Conservation (phyloP, 2,329 filamentous ascomycete genomes). For the Mycosphaerella sp. region DNA sequence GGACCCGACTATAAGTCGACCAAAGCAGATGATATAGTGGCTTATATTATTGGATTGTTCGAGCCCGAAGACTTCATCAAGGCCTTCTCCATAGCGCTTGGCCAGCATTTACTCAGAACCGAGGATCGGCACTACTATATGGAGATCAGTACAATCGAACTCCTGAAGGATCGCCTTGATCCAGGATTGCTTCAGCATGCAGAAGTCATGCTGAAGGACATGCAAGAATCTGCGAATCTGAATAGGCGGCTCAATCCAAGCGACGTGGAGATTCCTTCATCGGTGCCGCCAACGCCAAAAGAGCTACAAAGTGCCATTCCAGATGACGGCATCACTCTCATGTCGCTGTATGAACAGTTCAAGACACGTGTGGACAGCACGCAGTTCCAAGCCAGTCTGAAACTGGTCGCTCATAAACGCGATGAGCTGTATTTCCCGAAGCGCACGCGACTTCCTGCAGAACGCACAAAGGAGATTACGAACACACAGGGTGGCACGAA, state of each 20-base stretch:
- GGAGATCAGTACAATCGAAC: constrained; percentile 73
- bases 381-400: constrained; percentile 26
- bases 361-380: constrained; percentile 24
- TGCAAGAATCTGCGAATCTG: constrained; percentile 70
- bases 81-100: constrained; percentile 85
- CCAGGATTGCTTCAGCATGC: constrained; percentile 82
- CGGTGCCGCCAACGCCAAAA: constrained; percentile 24
- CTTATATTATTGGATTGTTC: constrained; percentile 79
- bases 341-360: constrained; percentile 30
- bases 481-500: not conserved
- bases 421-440: constrained; percentile 30
- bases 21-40: constrained; percentile 84
- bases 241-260: constrained; percentile 36
- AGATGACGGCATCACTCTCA: constrained; percentile 33
- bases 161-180: constrained; percentile 84
- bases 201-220: constrained; percentile 95
- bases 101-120: constrained; percentile 65
- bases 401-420: constrained; percentile 27
- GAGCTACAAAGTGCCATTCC: constrained; percentile 34
- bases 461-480: constrained; percentile 7
- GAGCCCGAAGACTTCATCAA: constrained; percentile 93
- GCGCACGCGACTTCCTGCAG: constrained; percentile 24
- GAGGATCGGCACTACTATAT: constrained; percentile 64
- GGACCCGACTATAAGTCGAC: constrained; percentile 83
- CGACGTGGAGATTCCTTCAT: constrained; percentile 18